Evolutionary conservation across 225 moss, liverwort and hornwort species (phyloP).

Genomic region (Pseudisothecium myosuroides): DNA sequence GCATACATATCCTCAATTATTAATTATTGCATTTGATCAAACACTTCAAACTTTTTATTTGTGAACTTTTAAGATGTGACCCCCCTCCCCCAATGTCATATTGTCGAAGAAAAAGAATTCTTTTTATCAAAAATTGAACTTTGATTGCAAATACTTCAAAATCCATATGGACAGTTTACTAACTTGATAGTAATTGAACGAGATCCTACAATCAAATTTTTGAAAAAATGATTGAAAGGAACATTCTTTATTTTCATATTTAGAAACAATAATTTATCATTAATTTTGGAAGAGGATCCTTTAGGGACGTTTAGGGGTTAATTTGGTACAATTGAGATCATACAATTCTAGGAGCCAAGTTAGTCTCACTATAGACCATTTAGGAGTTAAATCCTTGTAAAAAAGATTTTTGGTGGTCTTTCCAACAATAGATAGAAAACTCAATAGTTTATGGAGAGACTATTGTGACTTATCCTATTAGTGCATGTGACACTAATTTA

Average conservation of each 20-base stretch:
- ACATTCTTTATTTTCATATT: neutral
- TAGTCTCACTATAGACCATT: no score
- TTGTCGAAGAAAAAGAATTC: accelerated
- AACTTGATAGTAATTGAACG: neutral
- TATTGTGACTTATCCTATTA: neutral
- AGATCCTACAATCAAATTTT: neutral
- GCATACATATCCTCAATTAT: neutral
- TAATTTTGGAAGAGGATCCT: neutral
- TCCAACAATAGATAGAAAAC: neutral
- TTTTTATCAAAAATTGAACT: neutral
- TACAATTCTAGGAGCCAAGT: neutral
- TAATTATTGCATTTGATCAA: neutral
- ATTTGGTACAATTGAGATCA: neutral
- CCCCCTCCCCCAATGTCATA: no score
- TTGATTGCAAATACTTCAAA: neutral
- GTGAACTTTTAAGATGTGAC: neutral
- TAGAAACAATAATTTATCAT: neutral
- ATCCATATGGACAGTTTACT: accelerated
- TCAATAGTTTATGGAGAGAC: neutral
- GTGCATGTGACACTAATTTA: neutral
- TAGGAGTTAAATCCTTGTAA: neutral
- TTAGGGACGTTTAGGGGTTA: no score
- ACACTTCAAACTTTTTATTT: neutral
- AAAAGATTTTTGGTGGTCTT: neutral
- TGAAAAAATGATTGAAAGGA: neutral